A percentile compares a stretch with the other conserved stretches of the same genome.
phyloP scores from a whole-genome alignment of 2,329 filamentous ascomycete genomes.

The Phoma sp. region DNA sequence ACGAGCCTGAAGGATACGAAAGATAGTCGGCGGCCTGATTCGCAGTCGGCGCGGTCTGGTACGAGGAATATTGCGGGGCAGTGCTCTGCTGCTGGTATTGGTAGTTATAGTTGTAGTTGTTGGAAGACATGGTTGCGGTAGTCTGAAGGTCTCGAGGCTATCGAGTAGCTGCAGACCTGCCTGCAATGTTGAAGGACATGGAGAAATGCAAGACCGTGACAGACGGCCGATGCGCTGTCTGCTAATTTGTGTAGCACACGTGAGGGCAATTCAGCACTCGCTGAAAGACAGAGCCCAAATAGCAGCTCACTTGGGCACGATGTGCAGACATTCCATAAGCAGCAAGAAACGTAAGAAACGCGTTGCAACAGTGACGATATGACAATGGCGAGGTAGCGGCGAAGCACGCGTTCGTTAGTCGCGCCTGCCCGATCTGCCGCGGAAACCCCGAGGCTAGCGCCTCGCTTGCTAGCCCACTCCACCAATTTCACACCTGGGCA shows the following conservation, averaged over 20 bases:
- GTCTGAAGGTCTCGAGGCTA: background rate
- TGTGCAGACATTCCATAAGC: background rate
- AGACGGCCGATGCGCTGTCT: background rate
- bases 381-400: constrained; percentile 7
- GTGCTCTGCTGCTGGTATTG: constrained; percentile 35
- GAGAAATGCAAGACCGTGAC: background rate
- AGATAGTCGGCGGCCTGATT: constrained; percentile 37
- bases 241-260: background rate
- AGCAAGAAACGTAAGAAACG: constrained; percentile 3
- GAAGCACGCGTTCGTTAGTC: constrained; percentile 19
- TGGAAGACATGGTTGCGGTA: constrained; percentile 31
- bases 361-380: constrained; percentile 8
- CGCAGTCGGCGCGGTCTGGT: constrained; percentile 33
- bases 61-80: constrained; percentile 35
- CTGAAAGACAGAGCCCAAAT: fast-evolving
- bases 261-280: background rate
- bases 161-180: constrained; percentile 8
- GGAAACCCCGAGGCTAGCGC: constrained; percentile 9
- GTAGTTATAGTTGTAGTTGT: constrained; percentile 39
- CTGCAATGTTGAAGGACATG: background rate
- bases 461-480: constrained; percentile 12
- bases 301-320: background rate
- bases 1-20: constrained; percentile 27
- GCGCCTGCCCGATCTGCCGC: background rate
- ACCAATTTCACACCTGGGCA: constrained; percentile 20